Evolutionary conservation across 164 flowering plant genomes (phyloP).

Genomic region (Saururus chinensis): DNA sequence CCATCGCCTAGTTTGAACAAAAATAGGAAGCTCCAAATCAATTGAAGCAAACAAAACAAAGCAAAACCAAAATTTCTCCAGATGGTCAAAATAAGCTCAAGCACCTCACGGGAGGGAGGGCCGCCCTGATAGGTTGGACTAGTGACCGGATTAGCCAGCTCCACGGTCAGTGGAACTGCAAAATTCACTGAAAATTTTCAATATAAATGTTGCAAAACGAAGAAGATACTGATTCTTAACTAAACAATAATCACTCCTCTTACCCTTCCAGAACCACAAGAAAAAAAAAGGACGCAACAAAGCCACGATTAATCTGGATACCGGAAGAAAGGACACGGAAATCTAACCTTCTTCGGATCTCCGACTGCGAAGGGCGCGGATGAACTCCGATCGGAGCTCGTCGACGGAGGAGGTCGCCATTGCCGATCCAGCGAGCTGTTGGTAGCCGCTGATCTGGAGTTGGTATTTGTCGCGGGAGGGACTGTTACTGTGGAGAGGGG

Average conservation of each 20-base stretch:
- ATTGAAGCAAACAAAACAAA: not conserved
- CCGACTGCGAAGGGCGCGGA: constrained; percentile 40
- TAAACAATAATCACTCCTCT: too few relatives aligned
- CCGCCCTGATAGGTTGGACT: constrained; percentile 58
- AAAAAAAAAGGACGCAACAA: too few relatives aligned
- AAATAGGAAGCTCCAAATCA: not conserved
- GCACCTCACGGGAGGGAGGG: constrained; percentile 46
- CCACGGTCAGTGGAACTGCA: constrained; percentile 58
- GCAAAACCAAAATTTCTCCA: not conserved
- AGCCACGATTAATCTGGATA: too few relatives aligned
- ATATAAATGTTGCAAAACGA: not conserved
- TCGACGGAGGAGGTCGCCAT: constrained; percentile 9
- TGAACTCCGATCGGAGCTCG: constrained; percentile 42
- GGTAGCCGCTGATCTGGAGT: too few relatives aligned
- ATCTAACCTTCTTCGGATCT: constrained; percentile 37
- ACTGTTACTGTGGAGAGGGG: too few relatives aligned
- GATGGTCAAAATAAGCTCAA: not conserved
- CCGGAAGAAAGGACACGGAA: too few relatives aligned
- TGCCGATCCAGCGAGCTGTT: not conserved
- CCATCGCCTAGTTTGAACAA: constrained; percentile 53
- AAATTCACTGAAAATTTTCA: not conserved
- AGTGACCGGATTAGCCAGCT: constrained; percentile 42
- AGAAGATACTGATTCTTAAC: too few relatives aligned
- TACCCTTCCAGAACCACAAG: too few relatives aligned
- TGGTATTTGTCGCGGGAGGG: too few relatives aligned